Evolutionary conservation across 805 yeast genomes (phyloP).

Genomic region (Metschnikowia cerradonensis): DNA sequence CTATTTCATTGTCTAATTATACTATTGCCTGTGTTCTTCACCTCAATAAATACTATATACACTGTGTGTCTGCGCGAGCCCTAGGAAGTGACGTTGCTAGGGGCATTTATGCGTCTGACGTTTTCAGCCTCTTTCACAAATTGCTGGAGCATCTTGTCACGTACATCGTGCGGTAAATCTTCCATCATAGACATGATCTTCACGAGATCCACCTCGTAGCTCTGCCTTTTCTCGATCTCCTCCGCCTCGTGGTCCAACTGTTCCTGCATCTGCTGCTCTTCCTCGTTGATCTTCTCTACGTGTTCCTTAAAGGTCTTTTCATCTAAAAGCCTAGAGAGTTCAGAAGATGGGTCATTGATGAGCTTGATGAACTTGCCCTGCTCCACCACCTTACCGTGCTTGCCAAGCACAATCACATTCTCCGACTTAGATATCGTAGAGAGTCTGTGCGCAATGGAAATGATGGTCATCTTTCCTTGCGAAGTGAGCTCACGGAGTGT

Average conservation of each 20-base stretch:
- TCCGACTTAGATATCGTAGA: constrained; percentile 45
- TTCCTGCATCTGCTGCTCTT: constrained; percentile 24
- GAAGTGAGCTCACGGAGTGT: constrained; percentile 35
- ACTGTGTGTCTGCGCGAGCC: neutral
- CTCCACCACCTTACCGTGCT: constrained; percentile 39
- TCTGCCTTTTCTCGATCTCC: constrained; percentile 18
- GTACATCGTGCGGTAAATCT: constrained; percentile 33
- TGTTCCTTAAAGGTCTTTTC: constrained; percentile 26
- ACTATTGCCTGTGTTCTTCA: neutral
- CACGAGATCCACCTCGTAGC: constrained; percentile 19
- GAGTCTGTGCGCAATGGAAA: constrained; percentile 43
- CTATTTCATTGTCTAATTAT: too few species aligned
- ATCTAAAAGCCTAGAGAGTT: constrained; percentile 38
- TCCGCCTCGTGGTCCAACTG: constrained; percentile 25
- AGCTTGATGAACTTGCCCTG: constrained; percentile 37
- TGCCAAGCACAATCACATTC: constrained; percentile 40
- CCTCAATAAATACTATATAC: constrained; percentile 13
- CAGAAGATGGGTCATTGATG: constrained; percentile 39
- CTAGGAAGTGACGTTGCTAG: constrained; percentile 6
- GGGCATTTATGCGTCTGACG: constrained; percentile 4
- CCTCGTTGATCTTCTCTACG: constrained; percentile 21
- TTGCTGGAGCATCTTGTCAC: constrained; percentile 27
- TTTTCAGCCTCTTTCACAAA: constrained; percentile 20
- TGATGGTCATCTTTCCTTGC: constrained; percentile 40
- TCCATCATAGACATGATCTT: constrained; percentile 30